Base-by-base conservation (phyloP, 441 rosid genomes). In the Adansonia rubrostipa region DNA sequence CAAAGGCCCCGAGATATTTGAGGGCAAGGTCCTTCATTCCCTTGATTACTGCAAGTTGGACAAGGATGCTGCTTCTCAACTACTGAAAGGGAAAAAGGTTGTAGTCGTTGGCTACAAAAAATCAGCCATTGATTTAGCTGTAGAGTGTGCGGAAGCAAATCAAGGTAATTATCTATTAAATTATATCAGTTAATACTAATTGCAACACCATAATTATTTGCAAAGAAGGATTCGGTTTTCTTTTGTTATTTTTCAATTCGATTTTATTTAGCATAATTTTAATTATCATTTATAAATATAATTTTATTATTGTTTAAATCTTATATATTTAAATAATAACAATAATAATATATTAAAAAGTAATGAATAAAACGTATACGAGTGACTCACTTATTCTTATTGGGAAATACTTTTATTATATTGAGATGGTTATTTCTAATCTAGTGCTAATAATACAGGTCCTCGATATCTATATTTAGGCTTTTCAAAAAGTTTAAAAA, bases 121-220 rank as follows among this genome's bases (percentile, higher is more conserved):
- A 87, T 95, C 99, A 4, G 99, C 87, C 75, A 95, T 95, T 40
- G 99, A 95, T 87, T 88, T 95, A 82, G 98, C 99, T 74, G 54
- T 89, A 78, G 99, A 95, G 81, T 90, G 98, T 75, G 95, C 97
- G 6, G 72, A 86, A 79, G 95, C 95, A 10, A 95, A 95, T 79
- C 93, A 87, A 93, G 99, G 99, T 95, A 83, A 33, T 9, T 7
- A 14, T 20, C 40, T 9, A 50, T 13, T 24, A 13, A 17, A 44
- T 10, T 67, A 20, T 15, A 45, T 68, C 2, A 36, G 9, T 67
- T 67, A 17, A 44, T 65, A 33, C 4, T 10, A 64, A 64, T 36
- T 15, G n/a, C 66, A 11, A 24, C 42, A 48, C 33, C 36, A 1
- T 28, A 28, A 28, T 28, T 28, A 28, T 28, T 28, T 28, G 36